Conservation (phyloP, 768 basidiomycete genomes). For the Chlorophyllum brunneum region DNA sequence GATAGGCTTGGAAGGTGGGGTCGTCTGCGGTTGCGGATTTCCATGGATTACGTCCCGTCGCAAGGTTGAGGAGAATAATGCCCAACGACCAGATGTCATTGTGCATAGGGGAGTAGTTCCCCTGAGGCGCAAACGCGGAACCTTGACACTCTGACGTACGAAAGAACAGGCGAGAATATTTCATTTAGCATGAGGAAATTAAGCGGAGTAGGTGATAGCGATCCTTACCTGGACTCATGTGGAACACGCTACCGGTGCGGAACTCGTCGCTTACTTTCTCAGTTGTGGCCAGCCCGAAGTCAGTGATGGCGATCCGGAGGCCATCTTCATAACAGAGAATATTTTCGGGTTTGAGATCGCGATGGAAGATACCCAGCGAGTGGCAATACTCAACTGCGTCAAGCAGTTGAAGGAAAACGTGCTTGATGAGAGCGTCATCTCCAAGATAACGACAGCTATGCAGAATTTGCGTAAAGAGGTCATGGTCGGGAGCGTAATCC, state of each 20-base stretch:
- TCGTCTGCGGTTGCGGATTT: conserved; percentile 86
- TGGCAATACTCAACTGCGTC: conserved; percentile 97
- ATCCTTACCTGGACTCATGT: conserved; percentile 87
- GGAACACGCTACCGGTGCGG: conserved; percentile 93
- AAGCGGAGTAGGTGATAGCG: conserved; percentile 6
- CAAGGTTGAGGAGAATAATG: conserved; percentile 94
- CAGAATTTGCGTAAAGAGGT: conserved; percentile 93
- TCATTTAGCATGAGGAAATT: conserved; percentile 1
- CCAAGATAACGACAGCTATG: conserved; percentile 83
- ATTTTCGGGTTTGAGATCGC: conserved; percentile 97
- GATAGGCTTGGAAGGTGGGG: conserved; percentile 91
- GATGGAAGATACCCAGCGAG: conserved; percentile 90
- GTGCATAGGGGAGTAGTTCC: conserved; percentile 79
- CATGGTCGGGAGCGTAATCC: conserved; percentile 92
- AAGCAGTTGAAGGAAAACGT: conserved; percentile 91
- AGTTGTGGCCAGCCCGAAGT: conserved; percentile 93
- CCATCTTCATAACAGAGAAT: conserved; percentile 86
- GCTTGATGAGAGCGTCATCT: conserved; percentile 82
- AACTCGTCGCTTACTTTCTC: conserved; percentile 87
- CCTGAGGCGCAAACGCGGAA: conserved; percentile 66
- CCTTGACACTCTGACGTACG: conserved; percentile 79
- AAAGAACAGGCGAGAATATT: conserved; percentile 3
- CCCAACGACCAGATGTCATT: conserved; percentile 98
- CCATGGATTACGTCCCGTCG: conserved; percentile 98
- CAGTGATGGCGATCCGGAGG: conserved; percentile 81